Conservation (phyloP, 1,284 basidiomycete genomes). For the Taiwanofungus camphoratus region DNA sequence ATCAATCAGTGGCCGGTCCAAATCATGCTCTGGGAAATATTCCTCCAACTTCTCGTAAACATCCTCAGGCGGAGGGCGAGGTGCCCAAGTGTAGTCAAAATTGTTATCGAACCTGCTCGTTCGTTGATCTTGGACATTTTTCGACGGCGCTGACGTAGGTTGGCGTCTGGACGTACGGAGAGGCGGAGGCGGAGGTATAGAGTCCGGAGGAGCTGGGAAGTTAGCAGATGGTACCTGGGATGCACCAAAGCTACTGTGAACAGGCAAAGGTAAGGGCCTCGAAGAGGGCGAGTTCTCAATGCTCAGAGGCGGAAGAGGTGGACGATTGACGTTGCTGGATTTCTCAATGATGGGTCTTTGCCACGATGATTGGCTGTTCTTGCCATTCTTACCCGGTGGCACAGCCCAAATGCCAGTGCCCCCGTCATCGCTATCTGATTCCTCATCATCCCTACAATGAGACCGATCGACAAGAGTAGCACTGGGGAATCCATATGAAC, state of each 20-base stretch:
- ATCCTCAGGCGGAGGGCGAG: slow-evolving; percentile 89
- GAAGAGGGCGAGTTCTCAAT: slow-evolving; percentile 23
- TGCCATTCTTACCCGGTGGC: slow-evolving; percentile 15
- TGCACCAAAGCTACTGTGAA: slow-evolving; percentile 14
- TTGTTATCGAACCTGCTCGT: slow-evolving; percentile 57
- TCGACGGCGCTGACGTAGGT: slow-evolving; percentile 17
- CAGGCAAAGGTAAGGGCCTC: slow-evolving; percentile 10
- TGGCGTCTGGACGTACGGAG: slow-evolving; percentile 13
- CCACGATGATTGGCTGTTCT: slow-evolving; percentile 10
- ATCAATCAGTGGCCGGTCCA: slow-evolving; percentile 95
- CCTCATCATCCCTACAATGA: slow-evolving; percentile 25
- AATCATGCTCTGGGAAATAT: slow-evolving; percentile 95
- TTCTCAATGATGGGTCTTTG: slow-evolving; percentile 10
- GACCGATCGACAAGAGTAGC: slow-evolving; percentile 3
- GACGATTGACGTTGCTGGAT: slow-evolving; percentile 12
- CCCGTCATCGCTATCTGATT: slow-evolving; percentile 43
- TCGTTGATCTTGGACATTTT: slow-evolving; percentile 31
- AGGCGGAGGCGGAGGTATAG: slow-evolving; percentile 17
- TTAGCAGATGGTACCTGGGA: slow-evolving; percentile 16
- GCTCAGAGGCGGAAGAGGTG: slow-evolving; percentile 24
- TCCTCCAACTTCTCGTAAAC: slow-evolving; percentile 91
- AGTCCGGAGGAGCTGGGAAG: slow-evolving; percentile 20
- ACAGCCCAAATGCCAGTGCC: slow-evolving; percentile 31
- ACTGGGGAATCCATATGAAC: no score
- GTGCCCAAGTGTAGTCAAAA: slow-evolving; percentile 68